Conservation (phyloP, 2,329 filamentous ascomycete genomes). For the Zymoseptoria pseudotritici region DNA sequence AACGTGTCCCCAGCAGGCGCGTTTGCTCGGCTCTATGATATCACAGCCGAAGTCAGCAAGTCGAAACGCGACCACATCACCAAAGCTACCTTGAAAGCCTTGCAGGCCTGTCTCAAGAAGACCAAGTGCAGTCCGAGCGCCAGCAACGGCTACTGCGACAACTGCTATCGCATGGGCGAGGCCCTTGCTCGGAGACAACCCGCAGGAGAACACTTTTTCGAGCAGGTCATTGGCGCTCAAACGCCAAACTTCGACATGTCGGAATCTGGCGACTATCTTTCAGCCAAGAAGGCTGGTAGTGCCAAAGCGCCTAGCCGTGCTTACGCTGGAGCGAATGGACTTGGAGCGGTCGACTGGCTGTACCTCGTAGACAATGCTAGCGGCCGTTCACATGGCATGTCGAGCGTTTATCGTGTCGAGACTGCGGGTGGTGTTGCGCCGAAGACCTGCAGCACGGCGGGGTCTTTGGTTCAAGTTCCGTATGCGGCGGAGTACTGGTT, state of each 20-base stretch:
- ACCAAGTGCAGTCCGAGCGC: slow-evolving; percentile 9
- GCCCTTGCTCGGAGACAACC: slow-evolving; percentile 6
- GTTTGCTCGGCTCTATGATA: slow-evolving; percentile 40
- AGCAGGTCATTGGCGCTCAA: slow-evolving; percentile 33
- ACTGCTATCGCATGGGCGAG: slow-evolving; percentile 24
- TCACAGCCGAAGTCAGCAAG: slow-evolving; percentile 33
- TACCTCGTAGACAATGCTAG: slow-evolving; percentile 34
- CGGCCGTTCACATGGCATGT: slow-evolving; percentile 32
- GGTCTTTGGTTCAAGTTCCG: slow-evolving; percentile 30
- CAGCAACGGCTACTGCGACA: slow-evolving; percentile 8
- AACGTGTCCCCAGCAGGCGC: slow-evolving; percentile 35
- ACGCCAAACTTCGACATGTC: slow-evolving; percentile 55
- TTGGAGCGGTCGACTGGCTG: slow-evolving; percentile 41
- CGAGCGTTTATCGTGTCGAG: slow-evolving; percentile 42
- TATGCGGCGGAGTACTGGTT: slow-evolving; percentile 46
- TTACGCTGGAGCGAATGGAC: slow-evolving; percentile 30
- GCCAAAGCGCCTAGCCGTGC: slow-evolving; percentile 45
- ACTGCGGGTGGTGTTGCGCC: slow-evolving; percentile 40
- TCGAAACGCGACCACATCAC: slow-evolving; percentile 14
- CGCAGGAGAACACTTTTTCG: slow-evolving; percentile 62
- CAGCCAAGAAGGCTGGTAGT: slow-evolving; percentile 42
- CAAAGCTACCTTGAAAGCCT: slow-evolving; percentile 9
- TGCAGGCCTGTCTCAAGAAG: slow-evolving; percentile 14
- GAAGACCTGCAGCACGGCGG: slow-evolving; percentile 30
- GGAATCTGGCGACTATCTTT: slow-evolving; percentile 36